Base-by-base conservation (phyloP, 2,329 filamentous ascomycete species). In the Clonostachys byssicola region DNA sequence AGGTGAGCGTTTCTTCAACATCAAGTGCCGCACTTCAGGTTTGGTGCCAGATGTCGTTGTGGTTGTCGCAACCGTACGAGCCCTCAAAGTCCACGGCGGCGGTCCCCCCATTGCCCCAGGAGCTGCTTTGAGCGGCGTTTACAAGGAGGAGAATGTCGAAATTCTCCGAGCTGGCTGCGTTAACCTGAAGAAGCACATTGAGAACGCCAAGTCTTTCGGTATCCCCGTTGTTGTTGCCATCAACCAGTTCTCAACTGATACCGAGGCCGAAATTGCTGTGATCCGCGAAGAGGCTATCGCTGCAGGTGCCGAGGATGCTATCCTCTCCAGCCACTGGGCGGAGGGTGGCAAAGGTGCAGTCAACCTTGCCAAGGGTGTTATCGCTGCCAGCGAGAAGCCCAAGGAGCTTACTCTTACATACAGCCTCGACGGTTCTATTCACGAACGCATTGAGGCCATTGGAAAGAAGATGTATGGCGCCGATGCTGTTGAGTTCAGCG, bases 1-100 rank as follows among this genome's bases (percentile, higher is more conserved):
- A 54, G 94, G 94, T 53, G 94, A 99, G 78, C 88, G 94, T 45
- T 99, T 99, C 80, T 97, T 99, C 83, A 97, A 99, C 76, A 97
- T 99, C 78, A 99, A 99, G 79, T 97, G 94, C 74, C 88, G 94
- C 51, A 88, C 91, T 10, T 96, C 92, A 6, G 92, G 92, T 20
- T 85, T 99, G 42, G 83, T 90, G 3, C 94, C 94, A 3, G 94
- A 99, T 61, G 89, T 91, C 2, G 92, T 96, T 7, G 90, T 99
- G 41, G 85, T 99, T 49, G 94, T 99, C 36, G 92, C 94, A 20
- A 99, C 94, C 3, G 89, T 99, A 42, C 87, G 94, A 56, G 94
- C 94, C 7, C 78, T 99, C 54, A 99, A 99, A 78, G 92, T 96
- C 5, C 94, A 99, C 67, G 94, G 94, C 46, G 94, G 92, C 49